Percentiles rank a stretch among this genome's conserved stretches.
Evolutionary conservation across 805 yeast genomes (phyloP).

Genomic region (Saccharomycopsis sp.): DNA sequence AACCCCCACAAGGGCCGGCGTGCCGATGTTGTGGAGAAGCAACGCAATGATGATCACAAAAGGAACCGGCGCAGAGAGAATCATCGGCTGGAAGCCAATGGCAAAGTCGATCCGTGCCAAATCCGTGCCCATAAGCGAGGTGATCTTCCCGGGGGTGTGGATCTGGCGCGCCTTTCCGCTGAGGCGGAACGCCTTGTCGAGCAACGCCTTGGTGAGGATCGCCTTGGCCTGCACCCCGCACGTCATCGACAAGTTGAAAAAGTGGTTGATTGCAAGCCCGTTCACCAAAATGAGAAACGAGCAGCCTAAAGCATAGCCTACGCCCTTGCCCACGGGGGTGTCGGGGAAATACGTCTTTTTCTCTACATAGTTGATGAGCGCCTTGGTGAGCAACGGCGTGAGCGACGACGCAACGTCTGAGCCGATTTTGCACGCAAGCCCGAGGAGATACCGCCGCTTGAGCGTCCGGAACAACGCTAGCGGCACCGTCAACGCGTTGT

Average conservation of each 20-base stretch:
- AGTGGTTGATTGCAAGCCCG: slow-evolving; percentile 43
- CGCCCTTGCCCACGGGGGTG: slow-evolving; percentile 38
- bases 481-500: slow-evolving; percentile 32
- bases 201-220: slow-evolving; percentile 55
- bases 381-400: slow-evolving; percentile 49
- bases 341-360: slow-evolving; percentile 34
- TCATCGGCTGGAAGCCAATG: slow-evolving; percentile 50
- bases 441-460: slow-evolving; percentile 35
- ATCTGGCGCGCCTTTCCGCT: slow-evolving; percentile 45
- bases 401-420: slow-evolving; percentile 44
- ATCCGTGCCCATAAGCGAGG: slow-evolving; percentile 73
- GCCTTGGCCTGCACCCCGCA: slow-evolving; percentile 65
- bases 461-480: slow-evolving; percentile 45
- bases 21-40: slow-evolving; percentile 62
- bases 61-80: slow-evolving; percentile 52
- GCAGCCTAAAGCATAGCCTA: slow-evolving; percentile 55
- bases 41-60: slow-evolving; percentile 56
- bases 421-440: slow-evolving; percentile 36
- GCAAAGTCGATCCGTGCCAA: slow-evolving; percentile 69
- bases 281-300: slow-evolving; percentile 36
- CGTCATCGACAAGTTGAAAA: slow-evolving; percentile 42
- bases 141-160: slow-evolving; percentile 55
- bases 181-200: slow-evolving; percentile 56
- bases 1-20: slow-evolving; percentile 58
- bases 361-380: slow-evolving; percentile 49